Conservation (phyloP, 179 eudicot genomes). For the Vitellaria paradoxa region DNA sequence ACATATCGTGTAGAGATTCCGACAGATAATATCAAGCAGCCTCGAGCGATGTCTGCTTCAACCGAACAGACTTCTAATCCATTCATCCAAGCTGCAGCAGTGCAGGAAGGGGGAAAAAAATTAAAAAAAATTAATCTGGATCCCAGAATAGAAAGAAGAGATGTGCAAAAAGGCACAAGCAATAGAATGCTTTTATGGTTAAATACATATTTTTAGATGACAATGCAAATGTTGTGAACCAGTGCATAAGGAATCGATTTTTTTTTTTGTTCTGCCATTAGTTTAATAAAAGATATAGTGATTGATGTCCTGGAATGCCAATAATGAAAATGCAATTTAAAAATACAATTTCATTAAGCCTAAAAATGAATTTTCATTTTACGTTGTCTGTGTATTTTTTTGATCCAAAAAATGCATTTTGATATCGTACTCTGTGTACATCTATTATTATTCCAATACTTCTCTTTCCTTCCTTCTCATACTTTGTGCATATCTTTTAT, state of each 20-base stretch:
- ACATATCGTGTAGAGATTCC: constrained; percentile 76
- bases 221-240: not conserved
- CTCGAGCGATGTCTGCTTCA: constrained; percentile 66
- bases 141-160: not conserved
- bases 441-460: too few species aligned
- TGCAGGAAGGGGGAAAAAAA: not conserved
- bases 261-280: too few species aligned
- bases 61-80: constrained; percentile 90
- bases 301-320: too few species aligned
- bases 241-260: not conserved
- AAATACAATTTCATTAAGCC: too few species aligned
- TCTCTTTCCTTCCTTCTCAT: too few species aligned
- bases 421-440: too few species aligned
- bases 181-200: not conserved
- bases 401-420: too few species aligned
- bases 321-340: too few species aligned
- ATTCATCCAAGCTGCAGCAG: constrained; percentile 90
- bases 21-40: constrained; percentile 62
- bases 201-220: not conserved
- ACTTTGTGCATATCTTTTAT: too few species aligned
- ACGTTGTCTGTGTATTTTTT: too few species aligned
- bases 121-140: not conserved
- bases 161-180: not conserved
- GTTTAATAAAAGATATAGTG: too few species aligned
- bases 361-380: too few species aligned